Evolutionary conservation across 2,329 filamentous ascomycete species (phyloP).

Genomic region (Xylariaceae sp.): DNA sequence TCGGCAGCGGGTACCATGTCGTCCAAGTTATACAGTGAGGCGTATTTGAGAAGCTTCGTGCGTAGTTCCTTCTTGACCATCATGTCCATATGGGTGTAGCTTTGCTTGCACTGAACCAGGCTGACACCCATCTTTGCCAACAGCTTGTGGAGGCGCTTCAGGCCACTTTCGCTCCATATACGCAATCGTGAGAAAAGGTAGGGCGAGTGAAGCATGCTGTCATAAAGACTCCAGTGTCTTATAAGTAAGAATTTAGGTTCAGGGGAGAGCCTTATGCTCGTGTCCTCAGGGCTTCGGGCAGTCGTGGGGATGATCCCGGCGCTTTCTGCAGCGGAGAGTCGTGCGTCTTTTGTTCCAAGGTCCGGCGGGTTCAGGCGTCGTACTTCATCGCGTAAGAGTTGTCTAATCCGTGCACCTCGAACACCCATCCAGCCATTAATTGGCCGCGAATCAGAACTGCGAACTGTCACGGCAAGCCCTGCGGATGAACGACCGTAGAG

Average conservation of each 20-base stretch:
- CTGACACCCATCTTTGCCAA: conserved; percentile 98
- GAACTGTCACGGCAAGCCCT: conserved; percentile 61
- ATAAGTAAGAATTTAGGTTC: conserved; percentile 91
- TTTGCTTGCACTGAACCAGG: conserved; percentile 87
- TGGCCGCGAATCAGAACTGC: conserved; percentile 49
- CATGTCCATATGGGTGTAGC: conserved; percentile 98
- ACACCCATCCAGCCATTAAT: conserved; percentile 73
- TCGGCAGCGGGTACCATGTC: conserved; percentile 80
- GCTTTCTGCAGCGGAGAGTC: conserved; percentile 54
- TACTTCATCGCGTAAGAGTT: conserved; percentile 87
- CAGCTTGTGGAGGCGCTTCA: conserved; percentile 86
- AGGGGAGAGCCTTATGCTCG: conserved; percentile 82
- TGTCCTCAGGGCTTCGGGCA: conserved; percentile 83
- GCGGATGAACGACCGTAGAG: conserved; percentile 82
- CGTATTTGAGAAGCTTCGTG: conserved; percentile 82
- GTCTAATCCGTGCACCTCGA: conserved; percentile 75
- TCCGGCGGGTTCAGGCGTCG: conserved; percentile 82
- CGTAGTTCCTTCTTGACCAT: conserved; percentile 84
- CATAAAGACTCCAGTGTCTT: conserved; percentile 94
- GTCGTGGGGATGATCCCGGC: conserved; percentile 84
- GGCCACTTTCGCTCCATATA: conserved; percentile 87
- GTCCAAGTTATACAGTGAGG: conserved; percentile 86
- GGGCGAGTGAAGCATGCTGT: conserved; percentile 96
- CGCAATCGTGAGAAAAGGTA: conserved; percentile 88
- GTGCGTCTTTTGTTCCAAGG: conserved; percentile 50